A percentile compares a stretch with the other conserved stretches of the same genome.
phyloP scores from a whole-genome alignment of 352 stramenopile genomes.

The Elongisporangium anandrum region DNA sequence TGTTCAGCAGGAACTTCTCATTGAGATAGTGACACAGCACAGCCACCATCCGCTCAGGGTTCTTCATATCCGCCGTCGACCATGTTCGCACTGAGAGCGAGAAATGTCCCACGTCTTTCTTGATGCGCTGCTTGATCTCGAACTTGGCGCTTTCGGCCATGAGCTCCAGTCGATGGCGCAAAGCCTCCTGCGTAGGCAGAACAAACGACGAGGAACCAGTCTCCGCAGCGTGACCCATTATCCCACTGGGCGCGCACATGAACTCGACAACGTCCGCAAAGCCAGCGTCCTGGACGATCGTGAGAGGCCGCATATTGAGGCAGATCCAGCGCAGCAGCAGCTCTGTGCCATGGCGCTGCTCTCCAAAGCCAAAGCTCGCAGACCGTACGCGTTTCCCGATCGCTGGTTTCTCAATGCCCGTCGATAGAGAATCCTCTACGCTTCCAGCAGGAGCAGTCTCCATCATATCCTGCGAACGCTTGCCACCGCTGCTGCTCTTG shows the following conservation, averaged over 20 bases:
- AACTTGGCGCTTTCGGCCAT: slow-evolving; percentile 31
- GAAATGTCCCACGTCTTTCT: slow-evolving; percentile 19
- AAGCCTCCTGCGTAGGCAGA: slow-evolving; percentile 16
- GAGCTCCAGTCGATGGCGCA: slow-evolving; percentile 30
- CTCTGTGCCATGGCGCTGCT: slow-evolving; percentile 26
- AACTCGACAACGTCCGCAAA: slow-evolving; percentile 25
- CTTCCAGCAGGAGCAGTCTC: background rate
- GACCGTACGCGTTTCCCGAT: slow-evolving; percentile 1
- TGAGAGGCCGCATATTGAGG: slow-evolving; percentile 24
- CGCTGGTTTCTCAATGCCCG: slow-evolving; percentile 7
- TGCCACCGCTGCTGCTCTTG: background rate
- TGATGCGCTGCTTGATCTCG: slow-evolving; percentile 28
- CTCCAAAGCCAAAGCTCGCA: slow-evolving; percentile 7
- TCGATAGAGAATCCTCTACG: background rate
- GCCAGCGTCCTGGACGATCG: slow-evolving; percentile 23
- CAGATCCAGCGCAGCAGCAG: slow-evolving; percentile 36
- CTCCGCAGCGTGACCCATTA: background rate
- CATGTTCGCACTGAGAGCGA: slow-evolving; percentile 26
- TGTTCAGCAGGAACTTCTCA: slow-evolving; percentile 21
- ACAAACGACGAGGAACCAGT: slow-evolving; percentile 8
- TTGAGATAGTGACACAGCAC: slow-evolving; percentile 23
- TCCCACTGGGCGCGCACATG: slow-evolving; percentile 5
- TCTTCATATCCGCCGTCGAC: slow-evolving; percentile 1
- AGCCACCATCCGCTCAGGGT: slow-evolving; percentile 4
- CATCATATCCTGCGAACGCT: background rate